Conservation (phyloP, 1,139 yeast genomes). For the Taphrina confusa region DNA sequence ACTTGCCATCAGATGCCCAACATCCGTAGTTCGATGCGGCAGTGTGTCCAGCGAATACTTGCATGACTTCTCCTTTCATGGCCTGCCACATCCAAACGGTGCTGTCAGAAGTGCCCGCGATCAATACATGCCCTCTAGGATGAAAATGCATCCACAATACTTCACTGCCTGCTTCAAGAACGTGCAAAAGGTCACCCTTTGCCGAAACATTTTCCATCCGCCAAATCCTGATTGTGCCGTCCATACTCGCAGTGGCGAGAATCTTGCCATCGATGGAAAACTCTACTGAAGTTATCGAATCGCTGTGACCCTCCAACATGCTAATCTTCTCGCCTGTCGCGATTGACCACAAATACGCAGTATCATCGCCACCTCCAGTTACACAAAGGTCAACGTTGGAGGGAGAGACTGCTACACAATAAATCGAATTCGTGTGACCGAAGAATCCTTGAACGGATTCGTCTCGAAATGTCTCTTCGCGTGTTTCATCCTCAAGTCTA, state of each 20-base stretch:
- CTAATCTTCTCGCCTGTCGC: conserved; percentile 38
- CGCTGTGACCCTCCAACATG: conserved; percentile 60
- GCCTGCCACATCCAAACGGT: conserved; percentile 91
- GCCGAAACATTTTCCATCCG: conserved; percentile 54
- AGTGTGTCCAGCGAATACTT: conserved; percentile 74
- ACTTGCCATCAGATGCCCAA: conserved; percentile 40
- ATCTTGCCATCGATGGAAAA: conserved; percentile 81
- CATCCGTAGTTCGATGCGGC: conserved; percentile 57
- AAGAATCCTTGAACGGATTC: conserved; percentile 90
- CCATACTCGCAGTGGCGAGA: conserved; percentile 90
- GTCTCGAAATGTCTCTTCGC: conserved; percentile 57
- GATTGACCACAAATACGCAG: conserved; percentile 76
- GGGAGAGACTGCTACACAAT: conserved; percentile 77
- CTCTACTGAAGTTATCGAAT: conserved; percentile 80
- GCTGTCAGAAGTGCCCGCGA: conserved; percentile 93
- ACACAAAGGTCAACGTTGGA: conserved; percentile 76
- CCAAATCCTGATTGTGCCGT: conserved; percentile 77
- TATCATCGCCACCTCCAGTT: conserved; percentile 83
- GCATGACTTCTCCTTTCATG: conserved; percentile 48
- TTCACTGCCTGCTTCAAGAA: conserved; percentile 85
- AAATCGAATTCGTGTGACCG: conserved; percentile 79
- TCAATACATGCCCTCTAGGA: conserved; percentile 71
- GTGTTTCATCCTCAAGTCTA: not conserved
- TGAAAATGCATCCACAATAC: conserved; percentile 76
- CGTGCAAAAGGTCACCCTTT: conserved; percentile 54